A percentile compares a stretch with the other conserved stretches of the same genome.
Conservation (phyloP, 2,329 filamentous ascomycete species). For the Aurifilum marmelostoma region DNA sequence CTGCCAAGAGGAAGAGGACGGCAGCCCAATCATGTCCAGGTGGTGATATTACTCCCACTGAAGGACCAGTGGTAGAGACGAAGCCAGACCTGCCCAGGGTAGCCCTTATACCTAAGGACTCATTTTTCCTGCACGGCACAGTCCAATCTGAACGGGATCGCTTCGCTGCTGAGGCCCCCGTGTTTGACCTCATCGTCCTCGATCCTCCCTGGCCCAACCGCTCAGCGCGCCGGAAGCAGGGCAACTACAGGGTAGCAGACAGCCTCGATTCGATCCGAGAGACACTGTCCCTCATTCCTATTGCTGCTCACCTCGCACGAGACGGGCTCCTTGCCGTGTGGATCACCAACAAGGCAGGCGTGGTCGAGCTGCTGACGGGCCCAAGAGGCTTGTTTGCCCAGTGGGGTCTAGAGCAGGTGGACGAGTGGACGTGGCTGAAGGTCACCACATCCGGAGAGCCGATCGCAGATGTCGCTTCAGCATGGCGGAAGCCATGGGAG, state of each 20-base stretch:
- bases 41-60: neutral
- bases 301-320: constrained; percentile 56
- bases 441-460: constrained; percentile 67
- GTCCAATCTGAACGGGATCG: constrained; percentile 45
- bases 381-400: constrained; percentile 58
- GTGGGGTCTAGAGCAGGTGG: constrained; percentile 67
- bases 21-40: constrained; percentile 5
- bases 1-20: constrained; percentile 17
- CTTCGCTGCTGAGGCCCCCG: constrained; percentile 49
- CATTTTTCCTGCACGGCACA: constrained; percentile 53
- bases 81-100: constrained; percentile 10
- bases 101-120: constrained; percentile 44
- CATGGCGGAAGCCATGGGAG: constrained; percentile 79
- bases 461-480: constrained; percentile 60
- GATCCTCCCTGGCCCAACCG: constrained; percentile 85
- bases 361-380: constrained; percentile 57
- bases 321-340: constrained; percentile 70
- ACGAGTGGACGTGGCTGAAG: constrained; percentile 83
- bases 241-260: constrained; percentile 52
- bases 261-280: constrained; percentile 49
- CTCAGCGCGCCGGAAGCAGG: constrained; percentile 65
- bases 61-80: constrained; percentile 11
- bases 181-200: constrained; percentile 70
- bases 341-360: constrained; percentile 73
- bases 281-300: constrained; percentile 59